Evolutionary conservation across 768 basidiomycete genomes (phyloP).

Genomic region (Boletus vinaceobasis): DNA sequence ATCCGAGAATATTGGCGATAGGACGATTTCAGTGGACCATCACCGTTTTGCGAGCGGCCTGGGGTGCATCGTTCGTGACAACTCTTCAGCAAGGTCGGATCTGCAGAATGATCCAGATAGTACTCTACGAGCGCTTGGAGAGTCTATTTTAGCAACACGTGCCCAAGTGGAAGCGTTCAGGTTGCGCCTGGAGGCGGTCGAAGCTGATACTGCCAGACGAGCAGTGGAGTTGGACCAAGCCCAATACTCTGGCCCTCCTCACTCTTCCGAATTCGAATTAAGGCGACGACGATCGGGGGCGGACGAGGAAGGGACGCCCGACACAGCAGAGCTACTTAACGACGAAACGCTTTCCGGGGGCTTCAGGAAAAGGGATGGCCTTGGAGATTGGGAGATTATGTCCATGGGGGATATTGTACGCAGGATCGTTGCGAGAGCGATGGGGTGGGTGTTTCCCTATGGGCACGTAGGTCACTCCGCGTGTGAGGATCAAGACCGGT

Average conservation of each 20-base stretch:
- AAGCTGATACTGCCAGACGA: slow-evolving; percentile 18
- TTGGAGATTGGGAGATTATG: slow-evolving; percentile 2
- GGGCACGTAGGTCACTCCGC: background rate
- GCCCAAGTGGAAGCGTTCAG: slow-evolving; percentile 23
- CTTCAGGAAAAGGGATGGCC: background rate
- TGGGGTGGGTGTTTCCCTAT: slow-evolving; percentile 26
- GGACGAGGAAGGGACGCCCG: background rate
- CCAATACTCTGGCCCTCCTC: background rate
- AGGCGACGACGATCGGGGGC: slow-evolving; percentile 1
- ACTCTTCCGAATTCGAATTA: background rate
- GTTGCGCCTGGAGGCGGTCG: slow-evolving; percentile 27
- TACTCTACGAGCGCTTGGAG: slow-evolving; percentile 18
- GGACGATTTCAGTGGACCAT: background rate
- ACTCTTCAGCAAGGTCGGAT: background rate
- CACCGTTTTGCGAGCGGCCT: background rate
- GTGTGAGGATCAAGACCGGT: background rate
- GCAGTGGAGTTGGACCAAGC: slow-evolving; percentile 6
- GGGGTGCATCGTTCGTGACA: background rate
- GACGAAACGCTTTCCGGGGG: background rate
- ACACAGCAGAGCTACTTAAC: background rate
- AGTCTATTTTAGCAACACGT: slow-evolving; percentile 24
- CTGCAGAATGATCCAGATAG: slow-evolving; percentile 2
- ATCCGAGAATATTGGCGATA: background rate
- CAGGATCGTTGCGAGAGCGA: slow-evolving; percentile 13
- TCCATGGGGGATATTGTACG: slow-evolving; percentile 11